These are phyloP conservation scores for Botrytis fragariae DNA, from an alignment of 2,329 filamentous ascomycete species.

Conservation along the genomic window DNA sequence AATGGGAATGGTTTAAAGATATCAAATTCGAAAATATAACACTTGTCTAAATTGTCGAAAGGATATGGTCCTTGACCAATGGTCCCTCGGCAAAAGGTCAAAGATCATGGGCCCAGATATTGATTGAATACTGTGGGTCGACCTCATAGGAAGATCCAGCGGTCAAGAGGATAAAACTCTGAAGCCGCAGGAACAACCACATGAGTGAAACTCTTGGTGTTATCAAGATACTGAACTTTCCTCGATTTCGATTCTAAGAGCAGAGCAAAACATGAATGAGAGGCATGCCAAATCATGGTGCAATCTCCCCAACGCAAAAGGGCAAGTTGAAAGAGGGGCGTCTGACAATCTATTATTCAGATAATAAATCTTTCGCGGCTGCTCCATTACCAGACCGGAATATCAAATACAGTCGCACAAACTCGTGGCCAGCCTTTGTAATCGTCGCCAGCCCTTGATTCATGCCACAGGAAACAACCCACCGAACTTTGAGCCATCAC, in stretches of 20 bases:
- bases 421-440: neutral
- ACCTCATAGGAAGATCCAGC: neutral
- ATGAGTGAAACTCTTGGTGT: neutral
- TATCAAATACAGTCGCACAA: neutral
- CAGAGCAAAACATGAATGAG: neutral
- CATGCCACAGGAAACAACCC: neutral
- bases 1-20: constrained; percentile 18
- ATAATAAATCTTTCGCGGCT: neutral
- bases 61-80: neutral
- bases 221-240: neutral
- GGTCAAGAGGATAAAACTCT: neutral
- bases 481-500: neutral
- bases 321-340: no score
- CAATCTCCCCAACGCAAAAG: neutral
- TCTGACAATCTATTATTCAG: no score
- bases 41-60: neutral
- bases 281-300: neutral
- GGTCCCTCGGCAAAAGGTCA: no score
- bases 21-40: neutral
- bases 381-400: neutral
- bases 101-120: neutral
- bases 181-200: neutral
- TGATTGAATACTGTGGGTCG: neutral
- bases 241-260: neutral
- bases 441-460: no score